phyloP scores from a whole-genome alignment of 352 stramenopile species.

The Phytophthora sp. region DNA sequence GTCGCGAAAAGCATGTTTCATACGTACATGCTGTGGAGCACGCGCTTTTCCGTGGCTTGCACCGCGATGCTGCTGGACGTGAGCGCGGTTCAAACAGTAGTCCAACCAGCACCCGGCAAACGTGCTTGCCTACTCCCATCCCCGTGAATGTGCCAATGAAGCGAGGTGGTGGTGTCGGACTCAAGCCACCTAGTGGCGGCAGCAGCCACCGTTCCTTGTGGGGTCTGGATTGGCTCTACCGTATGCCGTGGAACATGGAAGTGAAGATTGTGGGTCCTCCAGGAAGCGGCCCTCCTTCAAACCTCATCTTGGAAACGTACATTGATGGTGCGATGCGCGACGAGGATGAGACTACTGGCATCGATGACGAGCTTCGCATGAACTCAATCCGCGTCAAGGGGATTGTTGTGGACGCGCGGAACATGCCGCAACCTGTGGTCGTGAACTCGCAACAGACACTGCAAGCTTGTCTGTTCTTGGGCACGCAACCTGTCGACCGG shows the following conservation, averaged over 20 bases:
- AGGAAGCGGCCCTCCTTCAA: conserved; percentile 83
- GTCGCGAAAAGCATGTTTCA: conserved; percentile 83
- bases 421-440: conserved; percentile 85
- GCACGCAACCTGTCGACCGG: conserved; percentile 85
- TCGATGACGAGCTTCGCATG: conserved; percentile 85
- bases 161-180: conserved; percentile 62
- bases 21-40: conserved; percentile 87
- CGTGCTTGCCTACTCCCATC: conserved; percentile 76
- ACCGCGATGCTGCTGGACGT: conserved; percentile 77
- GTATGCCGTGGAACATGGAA: conserved; percentile 93
- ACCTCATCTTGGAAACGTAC: conserved; percentile 88
- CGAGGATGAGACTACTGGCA: conserved; percentile 70
- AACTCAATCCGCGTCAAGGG: conserved; percentile 90
- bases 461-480: conserved; percentile 86
- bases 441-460: conserved; percentile 90
- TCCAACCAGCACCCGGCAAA: conserved; percentile 46
- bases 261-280: conserved; percentile 90
- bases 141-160: conserved; percentile 87
- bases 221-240: conserved; percentile 89
- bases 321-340: conserved; percentile 84
- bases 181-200: conserved; percentile 54
- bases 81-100: conserved; percentile 49
- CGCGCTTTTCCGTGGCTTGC: conserved; percentile 80
- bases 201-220: conserved; percentile 76
- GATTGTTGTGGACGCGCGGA: conserved; percentile 87